Evolutionary conservation across 169 alveolate species (phyloP).

Genomic region (Theileria luwenshuni): DNA sequence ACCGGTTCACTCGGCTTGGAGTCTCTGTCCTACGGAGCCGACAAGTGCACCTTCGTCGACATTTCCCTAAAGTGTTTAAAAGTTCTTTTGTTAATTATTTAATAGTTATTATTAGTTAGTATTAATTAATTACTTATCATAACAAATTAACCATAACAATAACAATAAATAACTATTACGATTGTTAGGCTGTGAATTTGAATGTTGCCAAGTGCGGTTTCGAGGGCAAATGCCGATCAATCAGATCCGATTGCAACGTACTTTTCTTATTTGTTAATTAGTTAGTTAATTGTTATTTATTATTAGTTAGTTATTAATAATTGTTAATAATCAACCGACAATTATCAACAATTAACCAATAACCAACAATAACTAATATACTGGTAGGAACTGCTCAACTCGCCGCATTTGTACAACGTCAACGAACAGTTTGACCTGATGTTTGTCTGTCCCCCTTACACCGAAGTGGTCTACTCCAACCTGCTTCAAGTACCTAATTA

Average conservation of each 20-base stretch:
- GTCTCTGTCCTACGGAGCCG: slow-evolving; percentile 77
- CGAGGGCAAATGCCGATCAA: slow-evolving; percentile 64
- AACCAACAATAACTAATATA: no score
- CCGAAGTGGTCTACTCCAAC: slow-evolving; percentile 74
- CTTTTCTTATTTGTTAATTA: background rate
- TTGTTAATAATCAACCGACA: no score
- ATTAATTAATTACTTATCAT: background rate
- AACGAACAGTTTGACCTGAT: slow-evolving; percentile 69
- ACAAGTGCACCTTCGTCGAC: slow-evolving; percentile 78
- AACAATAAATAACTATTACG: no score
- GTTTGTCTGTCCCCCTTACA: slow-evolving; percentile 82
- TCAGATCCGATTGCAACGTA: slow-evolving; percentile 79
- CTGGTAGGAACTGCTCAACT: slow-evolving; percentile 48
- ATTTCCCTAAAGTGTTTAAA: slow-evolving; percentile 75
- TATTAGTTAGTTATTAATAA: background rate
- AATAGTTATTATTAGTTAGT: background rate
- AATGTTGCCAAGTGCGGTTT: slow-evolving; percentile 62
- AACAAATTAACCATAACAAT: background rate
- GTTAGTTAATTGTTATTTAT: background rate
- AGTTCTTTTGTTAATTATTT: slow-evolving; percentile 46
- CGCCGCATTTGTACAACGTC: slow-evolving; percentile 70
- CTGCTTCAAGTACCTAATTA: slow-evolving; percentile 55
- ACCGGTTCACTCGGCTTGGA: slow-evolving; percentile 83
- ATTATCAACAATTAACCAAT: no score
- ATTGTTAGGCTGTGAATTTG: slow-evolving; percentile 51